A percentile compares a stretch with the other conserved stretches of the same genome.
These are phyloP conservation scores for Candida coleopterorum DNA, from an alignment of 805 yeast species.

Conservation along the genomic window DNA sequence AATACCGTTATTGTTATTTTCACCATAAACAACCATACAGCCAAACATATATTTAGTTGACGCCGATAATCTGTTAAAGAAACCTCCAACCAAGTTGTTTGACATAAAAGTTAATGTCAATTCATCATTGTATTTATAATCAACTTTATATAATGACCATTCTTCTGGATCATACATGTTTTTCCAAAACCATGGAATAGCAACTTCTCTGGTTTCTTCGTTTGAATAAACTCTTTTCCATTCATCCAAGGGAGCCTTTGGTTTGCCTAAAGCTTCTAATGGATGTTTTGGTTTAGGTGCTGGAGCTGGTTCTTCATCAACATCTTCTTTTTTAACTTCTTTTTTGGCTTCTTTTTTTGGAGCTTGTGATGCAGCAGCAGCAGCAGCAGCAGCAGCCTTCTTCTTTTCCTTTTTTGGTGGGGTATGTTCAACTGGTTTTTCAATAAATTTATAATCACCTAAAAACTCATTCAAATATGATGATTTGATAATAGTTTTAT, in stretches of 20 bases:
- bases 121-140: constrained; percentile 97
- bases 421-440: constrained; percentile 59
- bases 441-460: constrained; percentile 53
- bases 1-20: constrained; percentile 97
- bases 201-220: constrained; percentile 91
- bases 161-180: constrained; percentile 86
- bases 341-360: constrained; percentile 38
- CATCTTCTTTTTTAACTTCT: constrained; percentile 27
- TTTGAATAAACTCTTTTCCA: constrained; percentile 97
- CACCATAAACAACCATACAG: constrained; percentile 92
- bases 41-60: constrained; percentile 95
- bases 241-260: constrained; percentile 71
- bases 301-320: constrained; percentile 40
- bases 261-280: constrained; percentile 73
- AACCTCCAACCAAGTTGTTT: constrained; percentile 96
- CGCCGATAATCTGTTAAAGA: constrained; percentile 90
- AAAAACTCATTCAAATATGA: constrained; percentile 46
- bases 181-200: constrained; percentile 97
- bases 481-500: constrained; percentile 45
- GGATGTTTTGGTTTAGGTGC: constrained; percentile 89
- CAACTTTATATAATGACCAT: constrained; percentile 94
- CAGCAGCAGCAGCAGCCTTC: constrained; percentile 36
- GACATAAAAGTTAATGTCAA: constrained; percentile 97
- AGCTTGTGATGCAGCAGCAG: too few relatives aligned
- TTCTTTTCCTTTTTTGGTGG: constrained; percentile 76